These are phyloP conservation scores for Aspergillus costaricaensis DNA, from an alignment of 2,329 filamentous ascomycete species.

Conservation along the genomic window DNA sequence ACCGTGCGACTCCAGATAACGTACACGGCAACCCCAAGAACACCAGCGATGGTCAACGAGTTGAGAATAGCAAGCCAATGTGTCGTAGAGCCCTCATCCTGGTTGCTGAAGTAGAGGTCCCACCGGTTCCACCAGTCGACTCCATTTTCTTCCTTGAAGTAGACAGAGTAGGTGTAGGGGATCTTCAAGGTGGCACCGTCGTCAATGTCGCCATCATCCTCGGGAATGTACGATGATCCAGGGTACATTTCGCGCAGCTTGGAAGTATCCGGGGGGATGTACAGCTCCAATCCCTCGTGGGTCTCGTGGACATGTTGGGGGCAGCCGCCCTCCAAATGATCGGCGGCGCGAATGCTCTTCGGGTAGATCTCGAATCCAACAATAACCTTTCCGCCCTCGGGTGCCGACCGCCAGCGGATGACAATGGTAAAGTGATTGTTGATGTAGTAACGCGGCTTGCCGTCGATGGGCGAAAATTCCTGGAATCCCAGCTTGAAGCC, in stretches of 20 bases:
- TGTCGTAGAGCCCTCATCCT: constrained; percentile 76
- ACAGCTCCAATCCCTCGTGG: constrained; percentile 67
- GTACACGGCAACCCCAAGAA: constrained; percentile 75
- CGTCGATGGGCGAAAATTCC: constrained; percentile 62
- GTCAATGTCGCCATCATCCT: constrained; percentile 59
- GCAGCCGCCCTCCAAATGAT: constrained; percentile 66
- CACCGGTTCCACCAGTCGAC: constrained; percentile 83
- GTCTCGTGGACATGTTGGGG: constrained; percentile 66
- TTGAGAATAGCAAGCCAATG: constrained; percentile 90
- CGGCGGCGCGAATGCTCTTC: constrained; percentile 71
- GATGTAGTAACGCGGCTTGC: constrained; percentile 68
- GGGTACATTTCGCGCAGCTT: constrained; percentile 57
- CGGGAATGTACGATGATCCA: constrained; percentile 61
- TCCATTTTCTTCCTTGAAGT: constrained; percentile 78
- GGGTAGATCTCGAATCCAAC: constrained; percentile 89
- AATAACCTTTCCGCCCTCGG: constrained; percentile 74
- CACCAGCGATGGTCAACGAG: constrained; percentile 77
- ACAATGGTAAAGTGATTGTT: constrained; percentile 90
- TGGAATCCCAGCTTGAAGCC: constrained; percentile 86
- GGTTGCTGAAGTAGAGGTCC: constrained; percentile 88
- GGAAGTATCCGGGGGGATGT: constrained; percentile 65
- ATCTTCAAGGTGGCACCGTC: constrained; percentile 69
- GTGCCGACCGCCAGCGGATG: constrained; percentile 72
- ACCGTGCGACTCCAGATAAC: constrained; percentile 80
- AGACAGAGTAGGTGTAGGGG: constrained; percentile 86